These are phyloP conservation scores for Fusarium sp. DNA, from an alignment of 2,329 filamentous ascomycete genomes.

Conservation along the genomic window DNA sequence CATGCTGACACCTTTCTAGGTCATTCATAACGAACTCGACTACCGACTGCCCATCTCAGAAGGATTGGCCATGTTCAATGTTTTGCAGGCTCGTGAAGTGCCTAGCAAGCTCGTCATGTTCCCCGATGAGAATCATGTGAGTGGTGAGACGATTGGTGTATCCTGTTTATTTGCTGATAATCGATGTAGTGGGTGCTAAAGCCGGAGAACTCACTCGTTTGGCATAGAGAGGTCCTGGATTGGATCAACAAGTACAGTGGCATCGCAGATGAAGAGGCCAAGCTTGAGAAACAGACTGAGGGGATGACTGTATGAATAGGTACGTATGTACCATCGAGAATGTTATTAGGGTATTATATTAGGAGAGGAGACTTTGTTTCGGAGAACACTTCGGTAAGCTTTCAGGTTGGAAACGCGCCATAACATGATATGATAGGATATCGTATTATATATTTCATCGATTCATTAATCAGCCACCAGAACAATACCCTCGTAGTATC, in stretches of 20 bases:
- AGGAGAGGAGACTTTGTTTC: not conserved
- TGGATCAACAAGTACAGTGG: conserved; percentile 76
- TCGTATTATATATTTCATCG: not conserved
- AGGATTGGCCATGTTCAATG: conserved; percentile 85
- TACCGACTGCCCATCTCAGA: conserved; percentile 88
- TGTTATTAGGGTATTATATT: not conserved
- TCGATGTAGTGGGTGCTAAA: conserved; percentile 78
- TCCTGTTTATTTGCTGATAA: not conserved
- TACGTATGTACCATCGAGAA: not conserved
- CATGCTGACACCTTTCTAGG: conserved; percentile 36
- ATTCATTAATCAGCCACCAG: not conserved
- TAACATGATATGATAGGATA: not conserved
- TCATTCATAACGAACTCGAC: conserved; percentile 89
- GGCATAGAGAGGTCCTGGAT: conserved; percentile 85
- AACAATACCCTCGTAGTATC: not conserved
- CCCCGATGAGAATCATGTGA: conserved; percentile 74
- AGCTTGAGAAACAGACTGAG: conserved; percentile 29
- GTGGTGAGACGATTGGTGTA: conserved; percentile 14
- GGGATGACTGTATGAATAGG: conserved; percentile 27
- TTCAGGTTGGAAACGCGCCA: not conserved
- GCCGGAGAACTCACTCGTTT: conserved; percentile 88
- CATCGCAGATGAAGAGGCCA: conserved; percentile 44
- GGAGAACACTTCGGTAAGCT: not conserved
- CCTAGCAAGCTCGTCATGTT: conserved; percentile 84
- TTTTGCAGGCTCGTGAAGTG: conserved; percentile 78